phyloP scores from a whole-genome alignment of 2,329 filamentous ascomycete genomes.

The Westerdykella aurantiaca region DNA sequence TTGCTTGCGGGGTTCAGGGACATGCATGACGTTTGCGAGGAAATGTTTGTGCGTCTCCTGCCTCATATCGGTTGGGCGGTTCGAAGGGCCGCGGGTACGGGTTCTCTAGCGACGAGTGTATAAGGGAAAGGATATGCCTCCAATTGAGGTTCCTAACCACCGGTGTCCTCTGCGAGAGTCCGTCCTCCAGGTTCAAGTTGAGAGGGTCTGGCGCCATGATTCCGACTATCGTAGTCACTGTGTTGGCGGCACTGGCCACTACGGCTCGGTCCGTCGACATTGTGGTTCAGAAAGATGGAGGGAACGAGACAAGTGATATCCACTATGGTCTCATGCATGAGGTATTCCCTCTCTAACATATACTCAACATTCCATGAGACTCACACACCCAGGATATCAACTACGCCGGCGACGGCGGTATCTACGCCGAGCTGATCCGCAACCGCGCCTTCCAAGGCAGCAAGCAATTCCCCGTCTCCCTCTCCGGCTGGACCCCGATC shows the following conservation, averaged over 20 bases:
- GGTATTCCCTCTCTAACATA: not conserved
- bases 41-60: too few species aligned
- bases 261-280: conserved; percentile 2
- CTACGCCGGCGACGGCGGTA: conserved; percentile 65
- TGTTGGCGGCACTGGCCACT: not conserved
- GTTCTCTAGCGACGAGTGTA: too few species aligned
- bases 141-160: too few species aligned
- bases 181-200: too few species aligned
- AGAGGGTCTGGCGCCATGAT: too few species aligned
- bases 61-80: too few species aligned
- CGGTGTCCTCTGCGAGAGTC: too few species aligned
- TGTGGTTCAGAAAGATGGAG: conserved; percentile 1
- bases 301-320: conserved; percentile 3
- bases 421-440: conserved; percentile 65
- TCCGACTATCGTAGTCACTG: not conserved
- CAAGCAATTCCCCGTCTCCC: conserved; percentile 16
- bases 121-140: too few species aligned
- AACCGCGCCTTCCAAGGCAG: conserved; percentile 64
- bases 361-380: not conserved
- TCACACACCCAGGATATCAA: conserved; percentile 50
- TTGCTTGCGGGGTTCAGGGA: too few species aligned
- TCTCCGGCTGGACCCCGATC: conserved; percentile 51
- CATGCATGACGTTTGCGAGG: too few species aligned
- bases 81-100: too few species aligned
- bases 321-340: conserved; percentile 6